Base-by-base conservation (phyloP, 495 filamentous ascomycete species). In the Filosporella fistucella region DNA sequence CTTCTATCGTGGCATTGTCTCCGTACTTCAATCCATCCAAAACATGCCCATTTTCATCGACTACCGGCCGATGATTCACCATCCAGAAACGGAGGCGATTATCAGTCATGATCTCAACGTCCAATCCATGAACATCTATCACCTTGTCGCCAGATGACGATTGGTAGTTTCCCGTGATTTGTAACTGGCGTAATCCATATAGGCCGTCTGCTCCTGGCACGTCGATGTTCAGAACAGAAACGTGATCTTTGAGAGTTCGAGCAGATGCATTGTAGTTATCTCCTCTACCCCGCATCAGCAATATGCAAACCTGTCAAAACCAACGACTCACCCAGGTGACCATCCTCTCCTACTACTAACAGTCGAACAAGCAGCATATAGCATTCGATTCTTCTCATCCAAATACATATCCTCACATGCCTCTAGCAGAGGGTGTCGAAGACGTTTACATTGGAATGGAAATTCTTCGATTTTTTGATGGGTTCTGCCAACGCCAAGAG, bases 401-500 rank as follows among this genome's bases (percentile, higher is more conserved):
- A 68, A 50, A 54, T 52, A 64, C 52, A 68, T 42, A 36, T 65
- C 63, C 41, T 66, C 64, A 39, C 65, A 68, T 33, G 52, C 55
- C 17, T 62, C 60, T 0, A 70, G 52, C 1, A 37, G 25, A 1
- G 23, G 16, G 23, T 28, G 26, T 4, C 12, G 25, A 20, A 52
- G 12, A n/a, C 35, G n/a, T 29, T 35, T 26, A 40, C 36, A 47
- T n/a, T 6, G 23, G 20, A 34, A 41, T 21, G 36, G 35, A 25
- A 35, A 42, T 8, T 40, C 26, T 14, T 14, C 12, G 20, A 47
- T 47, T n/a, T 21, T 20, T 10, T 47, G 18, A 13, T 40, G 11
- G 3, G 2, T 17, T 4, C 26, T 34, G 11, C 49, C 49, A 39
- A 47, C n/a, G 10, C 21, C 49, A 11, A 41, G 17, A 1, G 16